Base-by-base conservation (phyloP, 2,329 filamentous ascomycete genomes). In the Fonsecaea monophora region DNA sequence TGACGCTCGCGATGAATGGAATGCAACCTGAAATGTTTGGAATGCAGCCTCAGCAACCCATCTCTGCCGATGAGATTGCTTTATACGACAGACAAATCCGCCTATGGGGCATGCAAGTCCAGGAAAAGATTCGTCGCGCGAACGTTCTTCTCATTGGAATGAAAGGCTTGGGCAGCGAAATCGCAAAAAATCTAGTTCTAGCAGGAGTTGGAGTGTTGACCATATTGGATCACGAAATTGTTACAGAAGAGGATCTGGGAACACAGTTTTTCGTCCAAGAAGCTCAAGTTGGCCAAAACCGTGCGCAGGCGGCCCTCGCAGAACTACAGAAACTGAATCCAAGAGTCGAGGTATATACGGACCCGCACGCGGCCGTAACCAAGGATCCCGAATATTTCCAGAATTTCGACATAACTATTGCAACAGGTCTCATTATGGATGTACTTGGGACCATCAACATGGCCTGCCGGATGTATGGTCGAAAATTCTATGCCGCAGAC, bases 81-180 rank as follows among this genome's bases (percentile, higher is more conserved):
- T 88, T 98, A 5, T 99, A 99, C 78, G 95, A 99, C 80, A 90
- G 95, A 58, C 95, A 99, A 78, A 97, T 99, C 75, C 90, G 95
- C 62, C 88, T 99, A 35, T 99, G 95, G 95, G 95, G 95, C 53
- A 92, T 98, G 75, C 89, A 95, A 74, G 95, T 95, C 6, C 95
- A 99, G 78, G 91, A 96, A 77, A 86, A 85, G 85, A 93, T 99
- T 65, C 92, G 94, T 73, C 91, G 87, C 66, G 92, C 95, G 66
- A 93, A 93, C 75, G 90, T 99, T 73, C 89, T 98, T 54, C 87
- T 99, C 69, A 90, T 99, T 72, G 93, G 89, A 35, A 88, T 97
- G 78, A 92, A 91, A 75, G 93, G 91, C 0, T 86, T 99, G 15
- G 93, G 91, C 65, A 96, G 94, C 77, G 95, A 99, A 80, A 90